Evolutionary conservation across 2,329 filamentous ascomycete species (phyloP).

Genomic region (Lithohypha guttulata): DNA sequence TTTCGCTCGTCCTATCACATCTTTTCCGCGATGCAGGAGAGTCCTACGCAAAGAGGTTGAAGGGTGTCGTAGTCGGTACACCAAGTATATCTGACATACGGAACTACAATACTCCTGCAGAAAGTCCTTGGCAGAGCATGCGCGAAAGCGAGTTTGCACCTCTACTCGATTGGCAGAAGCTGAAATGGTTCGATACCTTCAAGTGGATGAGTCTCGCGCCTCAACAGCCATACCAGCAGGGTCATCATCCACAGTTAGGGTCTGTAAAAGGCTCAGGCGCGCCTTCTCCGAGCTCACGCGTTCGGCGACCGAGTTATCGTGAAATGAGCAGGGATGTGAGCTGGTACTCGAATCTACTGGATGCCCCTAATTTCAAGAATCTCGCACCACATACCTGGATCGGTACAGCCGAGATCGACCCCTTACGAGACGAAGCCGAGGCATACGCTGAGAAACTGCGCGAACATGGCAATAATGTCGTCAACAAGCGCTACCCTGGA

Average conservation of each 20-base stretch:
- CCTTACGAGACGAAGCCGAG: conserved; percentile 21
- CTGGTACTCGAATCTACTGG: conserved; percentile 20
- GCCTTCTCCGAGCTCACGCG: neutral
- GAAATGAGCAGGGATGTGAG: conserved; percentile 18
- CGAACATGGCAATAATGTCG: conserved; percentile 18
- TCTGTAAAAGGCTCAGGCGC: neutral
- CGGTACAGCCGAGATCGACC: conserved; percentile 20
- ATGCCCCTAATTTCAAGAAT: conserved; percentile 18
- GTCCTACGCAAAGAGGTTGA: conserved; percentile 11
- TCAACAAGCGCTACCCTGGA: conserved; percentile 17
- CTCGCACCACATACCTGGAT: conserved; percentile 20
- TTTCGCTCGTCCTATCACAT: conserved; percentile 20
- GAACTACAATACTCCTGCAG: conserved; percentile 19
- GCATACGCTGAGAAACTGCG: conserved; percentile 19
- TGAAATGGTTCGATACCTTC: conserved; percentile 23
- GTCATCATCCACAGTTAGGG: neutral
- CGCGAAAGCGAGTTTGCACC: conserved; percentile 19
- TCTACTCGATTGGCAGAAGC: conserved; percentile 20
- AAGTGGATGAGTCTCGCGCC: conserved; percentile 19
- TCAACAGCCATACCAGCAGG: conserved; percentile 9
- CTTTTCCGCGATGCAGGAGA: conserved; percentile 17
- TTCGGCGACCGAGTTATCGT: conserved; percentile 9
- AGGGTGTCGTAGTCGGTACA: conserved; percentile 19
- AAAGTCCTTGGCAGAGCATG: conserved; percentile 21
- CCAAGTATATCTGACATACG: conserved; percentile 21